Conservation (phyloP, 139 green algal genomes). For the Raphidocelis subcapitata region DNA sequence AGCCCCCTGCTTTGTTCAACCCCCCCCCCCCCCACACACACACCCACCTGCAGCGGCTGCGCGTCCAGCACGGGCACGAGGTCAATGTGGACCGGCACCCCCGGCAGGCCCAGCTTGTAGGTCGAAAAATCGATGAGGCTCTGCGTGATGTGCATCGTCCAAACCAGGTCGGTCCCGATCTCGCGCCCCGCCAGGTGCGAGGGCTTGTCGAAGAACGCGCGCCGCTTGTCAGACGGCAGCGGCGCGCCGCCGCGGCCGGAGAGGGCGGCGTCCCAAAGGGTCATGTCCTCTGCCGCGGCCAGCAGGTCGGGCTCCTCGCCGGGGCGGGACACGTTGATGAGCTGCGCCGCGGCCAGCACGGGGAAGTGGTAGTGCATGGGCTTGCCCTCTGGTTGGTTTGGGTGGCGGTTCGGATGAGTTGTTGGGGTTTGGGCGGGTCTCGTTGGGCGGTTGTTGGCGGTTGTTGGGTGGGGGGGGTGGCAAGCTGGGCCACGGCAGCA, state of each 20-base stretch:
- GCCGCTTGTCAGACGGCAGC: background rate
- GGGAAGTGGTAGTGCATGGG: constrained; percentile 14
- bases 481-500: too few species aligned
- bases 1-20: too few species aligned
- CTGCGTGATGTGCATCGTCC: constrained; percentile 23
- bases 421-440: too few species aligned
- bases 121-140: constrained; percentile 13
- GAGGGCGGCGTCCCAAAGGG: background rate
- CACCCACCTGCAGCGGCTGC: constrained; percentile 29
- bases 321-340: constrained; percentile 3
- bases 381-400: too few species aligned
- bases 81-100: constrained; percentile 13
- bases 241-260: background rate
- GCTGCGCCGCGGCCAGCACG: constrained; percentile 10
- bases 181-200: background rate
- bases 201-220: constrained; percentile 14
- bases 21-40: too few species aligned
- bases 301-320: background rate
- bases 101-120: constrained; percentile 17
- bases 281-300: constrained; percentile 3
- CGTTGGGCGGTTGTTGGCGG: too few species aligned
- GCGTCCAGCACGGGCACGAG: constrained; percentile 8
- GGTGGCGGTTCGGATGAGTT: too few species aligned
- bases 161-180: constrained; percentile 6
- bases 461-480: too few species aligned